phyloP scores from a whole-genome alignment of 257 asterid genomes.

The Ajuga chamaepitys region DNA sequence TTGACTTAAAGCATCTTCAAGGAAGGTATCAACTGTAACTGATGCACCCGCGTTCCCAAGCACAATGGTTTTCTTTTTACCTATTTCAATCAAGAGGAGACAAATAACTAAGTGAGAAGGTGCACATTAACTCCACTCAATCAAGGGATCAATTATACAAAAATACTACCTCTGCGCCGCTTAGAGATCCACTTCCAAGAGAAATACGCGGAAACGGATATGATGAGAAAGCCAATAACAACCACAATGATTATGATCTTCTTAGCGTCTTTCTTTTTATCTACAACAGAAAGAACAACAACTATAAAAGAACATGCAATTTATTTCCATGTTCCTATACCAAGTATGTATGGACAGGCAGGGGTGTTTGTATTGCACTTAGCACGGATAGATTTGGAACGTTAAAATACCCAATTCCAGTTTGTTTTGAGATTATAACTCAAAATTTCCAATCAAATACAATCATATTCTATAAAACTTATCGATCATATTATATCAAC shows the following conservation, averaged over 20 bases:
- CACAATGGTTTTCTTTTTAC: not conserved
- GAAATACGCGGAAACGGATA: slow-evolving; percentile 13
- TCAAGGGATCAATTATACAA: not conserved
- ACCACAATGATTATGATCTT: slow-evolving; percentile 19
- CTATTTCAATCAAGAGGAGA: slow-evolving; percentile 10
- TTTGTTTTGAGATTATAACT: too few relatives aligned
- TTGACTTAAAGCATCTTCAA: slow-evolving; percentile 16
- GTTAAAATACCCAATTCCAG: too few relatives aligned
- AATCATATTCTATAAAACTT: too few relatives aligned
- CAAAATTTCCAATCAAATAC: too few relatives aligned
- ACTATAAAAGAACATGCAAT: too few relatives aligned
- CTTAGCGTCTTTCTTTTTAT: not conserved
- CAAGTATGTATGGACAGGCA: too few relatives aligned
- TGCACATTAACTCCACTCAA: not conserved
- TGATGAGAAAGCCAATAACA: slow-evolving; percentile 8
- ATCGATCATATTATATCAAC: too few relatives aligned
- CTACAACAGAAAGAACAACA: slow-evolving; percentile 21
- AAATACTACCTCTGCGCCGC: slow-evolving; percentile 30
- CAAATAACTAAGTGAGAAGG: not conserved
- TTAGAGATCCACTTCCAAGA: slow-evolving; percentile 30
- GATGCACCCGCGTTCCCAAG: not conserved
- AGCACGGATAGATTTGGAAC: too few relatives aligned
- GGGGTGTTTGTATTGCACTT: too few relatives aligned
- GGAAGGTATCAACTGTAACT: slow-evolving; percentile 2
- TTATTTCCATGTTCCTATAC: too few relatives aligned